Evolutionary conservation across 1,284 basidiomycete genomes (phyloP).

Genomic region (Paramarasmius palmivorus): DNA sequence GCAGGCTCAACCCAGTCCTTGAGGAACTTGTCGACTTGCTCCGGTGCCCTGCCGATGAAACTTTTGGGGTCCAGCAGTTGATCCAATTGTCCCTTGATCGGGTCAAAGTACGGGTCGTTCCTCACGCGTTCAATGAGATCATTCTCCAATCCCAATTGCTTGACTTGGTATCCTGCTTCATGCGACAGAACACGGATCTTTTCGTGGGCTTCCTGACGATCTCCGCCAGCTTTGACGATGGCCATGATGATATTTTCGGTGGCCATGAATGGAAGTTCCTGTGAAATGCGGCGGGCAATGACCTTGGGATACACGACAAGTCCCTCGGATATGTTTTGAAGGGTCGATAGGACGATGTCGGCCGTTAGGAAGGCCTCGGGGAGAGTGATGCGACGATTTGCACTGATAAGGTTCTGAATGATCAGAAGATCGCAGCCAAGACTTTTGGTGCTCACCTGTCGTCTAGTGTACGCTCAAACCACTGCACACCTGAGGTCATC

Average conservation of each 20-base stretch:
- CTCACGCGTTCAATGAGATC: slow-evolving; percentile 90
- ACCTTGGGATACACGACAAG: slow-evolving; percentile 97
- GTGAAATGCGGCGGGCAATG: slow-evolving; percentile 87
- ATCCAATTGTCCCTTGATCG: slow-evolving; percentile 68
- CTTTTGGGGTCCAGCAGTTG: slow-evolving; percentile 76
- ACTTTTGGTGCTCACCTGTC: slow-evolving; percentile 59
- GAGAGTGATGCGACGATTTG: slow-evolving; percentile 94
- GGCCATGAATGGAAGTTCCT: slow-evolving; percentile 99
- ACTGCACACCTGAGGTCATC: slow-evolving; percentile 91
- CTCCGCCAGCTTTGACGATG: slow-evolving; percentile 92
- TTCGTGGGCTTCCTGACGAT: slow-evolving; percentile 96
- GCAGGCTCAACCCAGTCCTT: slow-evolving; percentile 90
- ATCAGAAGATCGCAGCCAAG: slow-evolving; percentile 8
- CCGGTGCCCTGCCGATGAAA: slow-evolving; percentile 89
- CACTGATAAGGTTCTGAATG: slow-evolving; percentile 47
- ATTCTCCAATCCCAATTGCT: slow-evolving; percentile 93
- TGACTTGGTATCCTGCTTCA: slow-evolving; percentile 93
- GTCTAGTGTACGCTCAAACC: slow-evolving; percentile 96
- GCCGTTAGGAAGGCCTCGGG: slow-evolving; percentile 98
- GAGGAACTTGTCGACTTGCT: slow-evolving; percentile 92
- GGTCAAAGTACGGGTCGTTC: slow-evolving; percentile 60
- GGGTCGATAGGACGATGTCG: slow-evolving; percentile 92
- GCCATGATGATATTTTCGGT: slow-evolving; percentile 99
- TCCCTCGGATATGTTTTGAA: slow-evolving; percentile 97
- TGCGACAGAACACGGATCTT: slow-evolving; percentile 96